phyloP scores from a whole-genome alignment of 106 monocot genomes.

The Dendrobium huoshanense region DNA sequence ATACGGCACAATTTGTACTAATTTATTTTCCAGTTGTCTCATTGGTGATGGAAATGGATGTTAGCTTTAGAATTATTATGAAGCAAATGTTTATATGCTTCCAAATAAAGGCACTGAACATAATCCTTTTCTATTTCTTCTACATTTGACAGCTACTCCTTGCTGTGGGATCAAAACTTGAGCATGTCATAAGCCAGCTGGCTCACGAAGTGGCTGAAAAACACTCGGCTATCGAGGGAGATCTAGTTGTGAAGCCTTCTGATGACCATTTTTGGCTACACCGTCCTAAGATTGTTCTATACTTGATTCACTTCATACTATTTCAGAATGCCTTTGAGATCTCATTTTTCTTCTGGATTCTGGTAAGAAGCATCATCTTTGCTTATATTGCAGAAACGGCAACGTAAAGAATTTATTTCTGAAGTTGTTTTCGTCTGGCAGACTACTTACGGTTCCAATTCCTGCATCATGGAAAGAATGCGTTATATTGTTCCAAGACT shows the following conservation, averaged over 20 bases:
- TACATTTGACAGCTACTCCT: conserved; percentile 35
- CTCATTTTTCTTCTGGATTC: conserved; percentile 58
- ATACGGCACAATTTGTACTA: too few relatives aligned
- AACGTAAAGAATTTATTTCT: not conserved
- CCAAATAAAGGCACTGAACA: not conserved
- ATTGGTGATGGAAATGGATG: too few relatives aligned
- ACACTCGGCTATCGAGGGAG: conserved; percentile 45
- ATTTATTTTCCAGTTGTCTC: too few relatives aligned
- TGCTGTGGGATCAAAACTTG: conserved; percentile 40
- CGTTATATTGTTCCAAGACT: conserved; percentile 39
- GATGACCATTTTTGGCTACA: conserved; percentile 51
- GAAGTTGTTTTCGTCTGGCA: conserved; percentile 8
- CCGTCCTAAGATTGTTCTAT: conserved; percentile 31
- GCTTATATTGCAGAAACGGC: not conserved
- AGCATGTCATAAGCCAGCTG: conserved; percentile 37
- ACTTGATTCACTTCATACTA: conserved; percentile 55
- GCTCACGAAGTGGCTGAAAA: conserved; percentile 54
- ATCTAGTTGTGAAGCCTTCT: conserved; percentile 42
- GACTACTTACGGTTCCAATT: conserved; percentile 50
- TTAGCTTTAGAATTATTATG: not conserved
- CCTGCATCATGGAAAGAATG: conserved; percentile 74
- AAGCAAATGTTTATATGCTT: not conserved
- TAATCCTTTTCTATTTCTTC: not conserved
- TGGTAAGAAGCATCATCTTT: conserved; percentile 19
- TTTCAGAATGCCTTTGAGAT: conserved; percentile 62